A percentile compares a stretch with the other conserved stretches of the same genome.
Conservation (phyloP, 306 rosid genomes). For the Prinsepia uniflora region DNA sequence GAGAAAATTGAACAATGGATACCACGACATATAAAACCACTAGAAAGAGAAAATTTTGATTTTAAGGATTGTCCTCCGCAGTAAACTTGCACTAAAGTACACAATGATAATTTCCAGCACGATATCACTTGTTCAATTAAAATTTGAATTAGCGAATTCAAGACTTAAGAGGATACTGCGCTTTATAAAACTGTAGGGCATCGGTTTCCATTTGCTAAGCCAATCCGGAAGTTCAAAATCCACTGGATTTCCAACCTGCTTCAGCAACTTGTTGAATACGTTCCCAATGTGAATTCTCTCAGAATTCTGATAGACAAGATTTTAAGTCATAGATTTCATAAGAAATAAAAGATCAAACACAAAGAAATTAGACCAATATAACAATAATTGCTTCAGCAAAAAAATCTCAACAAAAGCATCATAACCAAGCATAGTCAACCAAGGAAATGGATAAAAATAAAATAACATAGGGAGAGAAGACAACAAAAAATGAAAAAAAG, state of each 20-base stretch:
- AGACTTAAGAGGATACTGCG: conserved; percentile 78
- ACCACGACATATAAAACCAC: background rate
- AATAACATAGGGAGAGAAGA: background rate
- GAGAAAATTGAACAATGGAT: conserved; percentile 13
- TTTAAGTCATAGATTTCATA: conserved; percentile 9
- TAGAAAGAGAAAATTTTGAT: background rate
- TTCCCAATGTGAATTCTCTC: conserved; percentile 46
- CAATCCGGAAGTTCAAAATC: conserved; percentile 89
- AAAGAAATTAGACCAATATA: background rate
- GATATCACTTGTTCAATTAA: background rate
- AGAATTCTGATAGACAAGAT: conserved; percentile 47
- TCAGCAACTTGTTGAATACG: conserved; percentile 69
- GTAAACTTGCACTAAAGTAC: background rate
- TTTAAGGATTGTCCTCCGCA: background rate
- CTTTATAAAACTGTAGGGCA: conserved; percentile 61
- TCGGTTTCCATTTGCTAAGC: conserved; percentile 51
- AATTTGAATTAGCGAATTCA: background rate
- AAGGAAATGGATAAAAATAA: background rate
- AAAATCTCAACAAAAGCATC: background rate
- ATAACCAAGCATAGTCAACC: background rate
- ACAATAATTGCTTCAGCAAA: background rate
- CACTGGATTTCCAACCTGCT: conserved; percentile 62
- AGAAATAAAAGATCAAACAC: background rate
- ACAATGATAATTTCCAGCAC: background rate
- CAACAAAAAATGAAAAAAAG: background rate